A percentile compares a stretch with the other conserved stretches of the same genome.
Evolutionary conservation across 306 rosid genomes (phyloP).

Genomic region (Medicago lupulina): DNA sequence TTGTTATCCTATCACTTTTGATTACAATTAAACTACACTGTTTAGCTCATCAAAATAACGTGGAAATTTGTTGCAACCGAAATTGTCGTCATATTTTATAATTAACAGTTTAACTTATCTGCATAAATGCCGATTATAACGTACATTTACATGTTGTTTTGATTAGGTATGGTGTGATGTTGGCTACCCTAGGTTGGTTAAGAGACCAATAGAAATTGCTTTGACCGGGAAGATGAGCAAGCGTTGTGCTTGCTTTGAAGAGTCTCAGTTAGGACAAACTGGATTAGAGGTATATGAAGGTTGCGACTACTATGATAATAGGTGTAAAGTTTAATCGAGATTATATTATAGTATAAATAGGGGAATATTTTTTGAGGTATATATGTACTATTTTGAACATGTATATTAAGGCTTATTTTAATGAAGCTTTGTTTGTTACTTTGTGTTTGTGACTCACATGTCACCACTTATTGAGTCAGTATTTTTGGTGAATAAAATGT

Average conservation of each 20-base stretch:
- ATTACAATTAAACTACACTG: conserved; percentile 6
- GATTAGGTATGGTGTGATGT: conserved; percentile 90
- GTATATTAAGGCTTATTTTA: conserved; percentile 32
- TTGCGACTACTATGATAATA: conserved; percentile 71
- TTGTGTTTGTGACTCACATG: background rate
- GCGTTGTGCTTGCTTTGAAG: conserved; percentile 89
- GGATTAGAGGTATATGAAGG: conserved; percentile 83
- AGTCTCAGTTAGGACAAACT: conserved; percentile 69
- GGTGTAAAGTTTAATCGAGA: conserved; percentile 59
- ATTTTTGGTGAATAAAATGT: background rate
- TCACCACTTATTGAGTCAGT: background rate
- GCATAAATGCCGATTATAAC: conserved; percentile 27
- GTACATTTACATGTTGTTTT: conserved; percentile 24
- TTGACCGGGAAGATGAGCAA: conserved; percentile 88
- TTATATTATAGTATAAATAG: conserved; percentile 7
- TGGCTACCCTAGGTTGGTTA: conserved; percentile 86
- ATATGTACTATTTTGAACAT: background rate
- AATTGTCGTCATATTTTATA: conserved; percentile 6
- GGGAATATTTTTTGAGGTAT: background rate
- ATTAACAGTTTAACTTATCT: conserved; percentile 1
- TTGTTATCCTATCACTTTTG: background rate
- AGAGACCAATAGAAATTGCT: conserved; percentile 87
- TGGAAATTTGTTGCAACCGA: conserved; percentile 15
- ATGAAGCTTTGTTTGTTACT: conserved; percentile 1
- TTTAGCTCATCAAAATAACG: background rate